phyloP scores from a whole-genome alignment of 768 basidiomycete genomes.

The Pholiota microspora region DNA sequence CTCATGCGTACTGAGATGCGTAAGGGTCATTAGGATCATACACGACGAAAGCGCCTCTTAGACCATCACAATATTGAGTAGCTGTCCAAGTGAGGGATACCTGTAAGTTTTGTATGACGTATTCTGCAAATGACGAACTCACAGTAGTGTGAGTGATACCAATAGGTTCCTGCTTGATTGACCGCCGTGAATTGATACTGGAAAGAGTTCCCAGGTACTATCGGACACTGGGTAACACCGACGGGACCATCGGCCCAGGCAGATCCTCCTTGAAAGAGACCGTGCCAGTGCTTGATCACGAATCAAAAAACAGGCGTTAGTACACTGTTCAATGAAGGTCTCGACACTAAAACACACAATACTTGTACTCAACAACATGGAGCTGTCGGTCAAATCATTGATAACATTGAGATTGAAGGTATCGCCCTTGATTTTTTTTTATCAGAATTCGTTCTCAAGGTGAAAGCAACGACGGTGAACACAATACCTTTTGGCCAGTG shows the following conservation, averaged over 20 bases:
- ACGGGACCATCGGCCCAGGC: conserved; percentile 38
- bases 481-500: neutral
- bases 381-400: neutral
- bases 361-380: conserved; percentile 1
- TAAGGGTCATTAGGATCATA: conserved; percentile 26
- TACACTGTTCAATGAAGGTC: neutral
- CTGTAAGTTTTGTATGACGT: neutral
- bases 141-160: conserved; percentile 38
- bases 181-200: conserved; percentile 16
- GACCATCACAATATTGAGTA: conserved; percentile 55
- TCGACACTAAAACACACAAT: neutral
- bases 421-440: conserved; percentile 5
- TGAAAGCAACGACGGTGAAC: too few relatives aligned
- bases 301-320: too few relatives aligned
- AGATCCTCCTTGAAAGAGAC: conserved; percentile 32
- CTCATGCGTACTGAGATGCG: conserved; percentile 11
- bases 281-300: conserved; percentile 54
- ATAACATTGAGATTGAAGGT: conserved; percentile 1
- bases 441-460: too few relatives aligned
- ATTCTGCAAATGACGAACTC: neutral
- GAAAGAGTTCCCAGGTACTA: conserved; percentile 35
- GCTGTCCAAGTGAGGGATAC: conserved; percentile 14
- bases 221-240: conserved; percentile 39
- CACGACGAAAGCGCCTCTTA: conserved; percentile 34
- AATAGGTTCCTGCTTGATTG: conserved; percentile 40